Evolutionary conservation across 495 filamentous ascomycete species (phyloP).

Genomic region (Chaetomium tenue): DNA sequence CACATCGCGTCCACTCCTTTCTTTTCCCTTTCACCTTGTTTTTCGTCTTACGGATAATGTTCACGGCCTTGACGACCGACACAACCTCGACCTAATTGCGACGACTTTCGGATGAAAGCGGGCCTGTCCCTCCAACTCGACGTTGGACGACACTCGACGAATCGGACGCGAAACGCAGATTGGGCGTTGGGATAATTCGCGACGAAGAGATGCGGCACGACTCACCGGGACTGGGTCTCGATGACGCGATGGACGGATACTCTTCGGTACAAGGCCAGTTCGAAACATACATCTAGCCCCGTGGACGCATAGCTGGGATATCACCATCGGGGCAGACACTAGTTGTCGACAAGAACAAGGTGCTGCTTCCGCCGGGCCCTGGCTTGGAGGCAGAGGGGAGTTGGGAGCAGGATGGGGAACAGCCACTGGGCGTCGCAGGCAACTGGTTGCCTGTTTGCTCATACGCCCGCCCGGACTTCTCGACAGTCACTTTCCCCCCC

Average conservation of each 20-base stretch:
- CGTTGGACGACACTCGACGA: slow-evolving; percentile 35
- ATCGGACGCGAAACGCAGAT: slow-evolving; percentile 27
- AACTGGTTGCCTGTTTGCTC: slow-evolving; percentile 22
- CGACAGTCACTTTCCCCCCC: background rate
- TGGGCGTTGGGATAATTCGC: slow-evolving; percentile 30
- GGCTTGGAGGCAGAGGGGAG: slow-evolving; percentile 18
- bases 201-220: slow-evolving; percentile 28
- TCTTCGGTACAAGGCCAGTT: slow-evolving; percentile 25
- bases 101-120: slow-evolving; percentile 35
- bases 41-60: slow-evolving; percentile 48
- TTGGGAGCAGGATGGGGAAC: background rate
- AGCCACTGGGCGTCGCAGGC: slow-evolving; percentile 12
- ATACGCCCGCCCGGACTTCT: background rate
- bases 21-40: slow-evolving; percentile 33
- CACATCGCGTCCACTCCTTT: slow-evolving; percentile 21
- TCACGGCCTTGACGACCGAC: slow-evolving; percentile 46
- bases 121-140: slow-evolving; percentile 38
- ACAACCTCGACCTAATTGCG: slow-evolving; percentile 30
- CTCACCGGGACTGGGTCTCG: slow-evolving; percentile 31
- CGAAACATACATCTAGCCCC: slow-evolving; percentile 37
- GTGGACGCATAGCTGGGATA: slow-evolving; percentile 41
- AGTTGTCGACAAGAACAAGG: slow-evolving; percentile 47
- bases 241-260: slow-evolving; percentile 24
- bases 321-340: slow-evolving; percentile 43
- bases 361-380: slow-evolving; percentile 15